Conservation (phyloP, 1,284 basidiomycete species). For the Takashimella tepidaria region DNA sequence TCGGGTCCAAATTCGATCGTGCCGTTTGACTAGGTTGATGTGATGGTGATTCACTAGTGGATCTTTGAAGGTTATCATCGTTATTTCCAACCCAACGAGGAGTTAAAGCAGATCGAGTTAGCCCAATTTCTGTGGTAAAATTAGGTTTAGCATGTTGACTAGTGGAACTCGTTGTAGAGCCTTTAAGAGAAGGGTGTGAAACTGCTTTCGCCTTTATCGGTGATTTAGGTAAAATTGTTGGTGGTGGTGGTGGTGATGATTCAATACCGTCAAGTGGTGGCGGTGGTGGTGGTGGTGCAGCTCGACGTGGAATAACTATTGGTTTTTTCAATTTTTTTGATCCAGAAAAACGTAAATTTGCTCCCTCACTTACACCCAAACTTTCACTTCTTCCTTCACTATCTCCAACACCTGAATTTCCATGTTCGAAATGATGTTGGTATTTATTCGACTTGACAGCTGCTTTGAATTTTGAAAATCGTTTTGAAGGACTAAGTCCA, state of each 20-base stretch:
- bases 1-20: no score
- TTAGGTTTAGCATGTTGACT: no score
- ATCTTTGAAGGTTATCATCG: no score
- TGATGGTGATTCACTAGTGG: no score
- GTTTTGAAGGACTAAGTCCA: constrained; percentile 21
- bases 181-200: background rate
- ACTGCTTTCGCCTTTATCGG: background rate
- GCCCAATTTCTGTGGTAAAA: no score
- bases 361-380: background rate
- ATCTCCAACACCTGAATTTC: background rate
- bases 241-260: constrained; percentile 12
- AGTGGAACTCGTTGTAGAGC: no score
- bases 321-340: constrained; percentile 28
- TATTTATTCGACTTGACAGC: constrained; percentile 3
- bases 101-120: background rate
- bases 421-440: no score
- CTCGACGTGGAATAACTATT: constrained; percentile 30
- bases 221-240: background rate
- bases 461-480: constrained; percentile 20
- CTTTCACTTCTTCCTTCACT: background rate
- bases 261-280: constrained; percentile 8
- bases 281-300: constrained; percentile 28
- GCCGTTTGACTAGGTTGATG: no score
- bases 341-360: constrained; percentile 3
- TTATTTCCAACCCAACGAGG: background rate